Evolutionary conservation across 345 rosid species (phyloP).

Genomic region (Murraya koenigii): DNA sequence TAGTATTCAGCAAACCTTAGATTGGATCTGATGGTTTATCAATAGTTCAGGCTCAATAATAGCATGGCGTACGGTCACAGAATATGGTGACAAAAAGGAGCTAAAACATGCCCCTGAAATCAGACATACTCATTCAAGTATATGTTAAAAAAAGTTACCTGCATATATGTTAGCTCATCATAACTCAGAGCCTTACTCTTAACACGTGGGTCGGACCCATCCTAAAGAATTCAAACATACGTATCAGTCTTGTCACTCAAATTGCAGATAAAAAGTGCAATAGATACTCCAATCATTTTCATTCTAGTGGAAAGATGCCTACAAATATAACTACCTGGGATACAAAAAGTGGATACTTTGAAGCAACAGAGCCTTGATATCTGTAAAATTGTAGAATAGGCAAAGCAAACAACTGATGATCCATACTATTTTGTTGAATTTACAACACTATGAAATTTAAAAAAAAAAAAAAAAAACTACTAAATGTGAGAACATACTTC

Average conservation of each 20-base stretch:
- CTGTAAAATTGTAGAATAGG: conserved; percentile 36
- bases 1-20: conserved; percentile 6
- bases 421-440: not conserved
- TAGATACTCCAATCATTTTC: not conserved
- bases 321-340: conserved; percentile 61
- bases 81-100: not conserved
- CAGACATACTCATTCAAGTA: not conserved
- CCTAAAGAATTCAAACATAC: conserved; percentile 40
- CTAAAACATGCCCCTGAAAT: not conserved
- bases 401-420: conserved; percentile 11
- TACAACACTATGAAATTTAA: not conserved
- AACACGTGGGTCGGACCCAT: conserved; percentile 71
- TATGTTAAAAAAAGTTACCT: conserved; percentile 38
- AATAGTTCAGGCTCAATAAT: not conserved
- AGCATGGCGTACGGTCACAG: not conserved
- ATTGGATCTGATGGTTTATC: not conserved
- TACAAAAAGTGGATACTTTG: conserved; percentile 82
- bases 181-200: conserved; percentile 80
- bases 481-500: conserved; percentile 41
- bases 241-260: not conserved
- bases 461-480: not conserved
- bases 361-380: conserved; percentile 71
- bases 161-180: conserved; percentile 77
- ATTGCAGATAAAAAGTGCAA: not conserved
- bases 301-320: conserved; percentile 10